Base-by-base conservation (phyloP, 176 grass and related monocot species). In the Oryza officinalis region DNA sequence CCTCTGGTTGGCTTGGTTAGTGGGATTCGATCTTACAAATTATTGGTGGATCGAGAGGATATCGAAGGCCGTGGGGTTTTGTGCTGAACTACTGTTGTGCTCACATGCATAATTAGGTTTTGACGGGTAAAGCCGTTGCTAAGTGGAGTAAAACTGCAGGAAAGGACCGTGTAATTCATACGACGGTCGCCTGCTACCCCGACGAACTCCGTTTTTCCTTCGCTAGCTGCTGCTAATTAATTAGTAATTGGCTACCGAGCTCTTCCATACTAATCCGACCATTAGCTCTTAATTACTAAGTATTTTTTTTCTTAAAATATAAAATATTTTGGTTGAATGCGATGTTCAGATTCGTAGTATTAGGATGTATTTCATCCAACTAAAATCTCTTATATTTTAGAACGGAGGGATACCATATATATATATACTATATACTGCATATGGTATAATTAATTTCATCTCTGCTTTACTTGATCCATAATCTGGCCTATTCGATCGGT, bases 41-140 rank as follows among this genome's bases (percentile, higher is more conserved):
- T 35, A 35, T 13, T 59, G 52, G 20, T 8, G 1, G 37, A 38
- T 38, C 7, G 8, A 23, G 54, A 59, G 54, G 54, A 59, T 59
- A 84, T 72, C 80, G 65, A 79, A 57, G 57, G 71, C 1, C 3
- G 75, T 76, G 77, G 85, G 81, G 71, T 32, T 66, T 46, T 72
- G 61, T 26, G 57, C 52, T 35, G 52, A 57, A 9, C 20, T 57
- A 22, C 52, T 61, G 81, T 26, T 73, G 73, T 20, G 57, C 52
- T 35, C 57, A 73, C 66, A 41, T 76, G 81, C 61, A 74, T 72
- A 82, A 81, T 89, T 86, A 81, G 69, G 41, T 85, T 85, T 88
- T 73, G 79, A 86, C 90, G 59, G 90, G 83, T 92, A 92, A 88
- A 88, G 83, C 79, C 74, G 90, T 92, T 87, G 72, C 65, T 33